Base-by-base conservation (phyloP, 2,329 filamentous ascomycete species). In the Penicillium sp. region DNA sequence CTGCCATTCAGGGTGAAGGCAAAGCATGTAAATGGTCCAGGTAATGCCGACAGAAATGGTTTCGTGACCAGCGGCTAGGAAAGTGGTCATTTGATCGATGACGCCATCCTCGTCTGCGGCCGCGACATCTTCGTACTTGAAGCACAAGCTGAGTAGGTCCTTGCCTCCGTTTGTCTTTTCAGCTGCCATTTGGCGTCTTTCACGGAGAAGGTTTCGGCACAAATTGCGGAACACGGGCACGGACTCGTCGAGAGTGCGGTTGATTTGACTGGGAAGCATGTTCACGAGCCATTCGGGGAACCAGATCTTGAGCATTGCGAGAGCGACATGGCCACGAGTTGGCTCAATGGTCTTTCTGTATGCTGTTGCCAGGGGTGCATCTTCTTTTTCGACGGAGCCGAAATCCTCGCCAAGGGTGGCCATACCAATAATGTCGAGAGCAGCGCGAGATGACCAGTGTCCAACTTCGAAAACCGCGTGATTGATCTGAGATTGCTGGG, bases 341-440 rank as follows among this genome's bases (percentile, higher is more conserved):
- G 37, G 33, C 16, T 51, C 37, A 5, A 51, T 42, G 3, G 37
- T 37, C n/a, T 39, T 24, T 16, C 37, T 19, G 33, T 51, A 51
- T 19, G 33, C 37, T 13, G 33, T 4, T 21, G 37, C 49, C 33
- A 51, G 31, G n/a, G 49, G 35, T n/a, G 33, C 37, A 42, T 39
- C 14, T 21, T 51, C 49, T 2, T 43, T 10, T 22, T 51, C 13
- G 11, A 51, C 26, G 4, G 49, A 51, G 8, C 49, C 49, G 2
- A 51, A 51, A 19, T 51, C 49, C 26, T 24, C 26, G 3, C 49
- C 49, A 51, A 51, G 4, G 8, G 33, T 43, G 10, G 49, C 49
- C 37, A 51, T 39, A 27, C 49, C 49, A 19, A 51, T 51, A 33
- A 51, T 43, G 26, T 51, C 49, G 16, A 51, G 49, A 39, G 49